phyloP scores from a whole-genome alignment of 2,329 filamentous ascomycete species.

The Paracamarosporium sp. region DNA sequence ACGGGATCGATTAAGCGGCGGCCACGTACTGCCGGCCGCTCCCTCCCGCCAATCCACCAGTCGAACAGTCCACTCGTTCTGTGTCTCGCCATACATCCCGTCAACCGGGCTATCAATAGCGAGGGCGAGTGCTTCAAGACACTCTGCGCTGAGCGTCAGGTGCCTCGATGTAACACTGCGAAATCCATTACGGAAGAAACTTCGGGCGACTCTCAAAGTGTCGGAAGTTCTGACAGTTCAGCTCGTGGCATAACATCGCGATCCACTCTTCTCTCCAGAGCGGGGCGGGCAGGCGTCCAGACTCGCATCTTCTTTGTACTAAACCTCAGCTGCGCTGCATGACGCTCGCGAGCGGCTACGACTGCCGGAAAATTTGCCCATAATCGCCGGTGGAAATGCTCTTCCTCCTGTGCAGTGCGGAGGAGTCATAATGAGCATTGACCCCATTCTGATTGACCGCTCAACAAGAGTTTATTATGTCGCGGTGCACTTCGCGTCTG shows the following conservation, averaged over 20 bases:
- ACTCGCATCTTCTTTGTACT: background rate
- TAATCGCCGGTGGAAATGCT: background rate
- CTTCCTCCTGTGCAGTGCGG: background rate
- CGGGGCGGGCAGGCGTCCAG: constrained; percentile 4
- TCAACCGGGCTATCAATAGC: background rate
- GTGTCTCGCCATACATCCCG: constrained; percentile 11
- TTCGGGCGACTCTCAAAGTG: background rate
- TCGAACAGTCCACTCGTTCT: constrained; percentile 1
- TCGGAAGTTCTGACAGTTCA: background rate
- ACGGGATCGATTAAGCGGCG: constrained; percentile 29
- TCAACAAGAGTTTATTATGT: background rate
- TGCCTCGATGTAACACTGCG: background rate
- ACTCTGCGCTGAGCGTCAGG: background rate
- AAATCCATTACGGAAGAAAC: background rate
- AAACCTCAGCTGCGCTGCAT: constrained; percentile 4
- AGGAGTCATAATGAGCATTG: background rate
- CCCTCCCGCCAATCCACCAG: constrained; percentile 12
- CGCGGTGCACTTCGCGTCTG: background rate
- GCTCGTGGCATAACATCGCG: constrained; percentile 5
- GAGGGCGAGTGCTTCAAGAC: constrained; percentile 1
- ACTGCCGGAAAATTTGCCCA: constrained; percentile 2
- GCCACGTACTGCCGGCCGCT: constrained; percentile 29
- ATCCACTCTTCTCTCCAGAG: constrained; percentile 4
- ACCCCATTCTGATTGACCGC: background rate
- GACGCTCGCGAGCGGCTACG: constrained; percentile 3